These are phyloP conservation scores for Kwoniella dendrophila DNA, from an alignment of 768 basidiomycete genomes.

Conservation along the genomic window DNA sequence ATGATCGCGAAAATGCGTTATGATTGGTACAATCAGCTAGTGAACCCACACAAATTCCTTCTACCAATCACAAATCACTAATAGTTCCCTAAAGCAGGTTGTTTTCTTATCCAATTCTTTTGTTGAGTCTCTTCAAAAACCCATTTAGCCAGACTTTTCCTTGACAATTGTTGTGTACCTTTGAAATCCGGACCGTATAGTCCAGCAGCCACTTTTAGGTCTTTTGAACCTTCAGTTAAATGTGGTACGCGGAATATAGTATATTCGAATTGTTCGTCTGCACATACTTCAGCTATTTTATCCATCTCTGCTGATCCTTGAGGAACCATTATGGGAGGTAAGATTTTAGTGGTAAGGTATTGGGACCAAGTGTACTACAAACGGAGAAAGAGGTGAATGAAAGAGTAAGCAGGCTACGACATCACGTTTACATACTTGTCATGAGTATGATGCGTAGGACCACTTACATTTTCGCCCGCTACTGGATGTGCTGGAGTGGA, in stretches of 20 bases:
- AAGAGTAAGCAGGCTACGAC: no score
- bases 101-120: slow-evolving; percentile 11
- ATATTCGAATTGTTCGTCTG: slow-evolving; percentile 15
- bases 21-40: no score
- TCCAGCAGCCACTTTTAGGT: slow-evolving; percentile 9
- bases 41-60: no score
- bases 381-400: no score
- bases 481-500: slow-evolving; percentile 18
- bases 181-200: slow-evolving; percentile 17
- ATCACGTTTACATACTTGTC: neutral
- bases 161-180: slow-evolving; percentile 8
- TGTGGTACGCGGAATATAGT: slow-evolving; percentile 22
- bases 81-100: slow-evolving; percentile 20
- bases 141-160: slow-evolving; percentile 17
- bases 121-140: slow-evolving; percentile 8
- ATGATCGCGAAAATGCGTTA: no score
- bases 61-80: no score
- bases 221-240: slow-evolving; percentile 3
- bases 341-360: slow-evolving; percentile 16
- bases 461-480: slow-evolving; percentile 15
- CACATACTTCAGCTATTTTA: slow-evolving; percentile 5
- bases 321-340: slow-evolving; percentile 10
- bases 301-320: slow-evolving; percentile 20
- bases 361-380: slow-evolving; percentile 14
- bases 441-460: neutral